Evolutionary conservation across 2,329 filamentous ascomycete species (phyloP).

Genomic region (Neonectria sp.): DNA sequence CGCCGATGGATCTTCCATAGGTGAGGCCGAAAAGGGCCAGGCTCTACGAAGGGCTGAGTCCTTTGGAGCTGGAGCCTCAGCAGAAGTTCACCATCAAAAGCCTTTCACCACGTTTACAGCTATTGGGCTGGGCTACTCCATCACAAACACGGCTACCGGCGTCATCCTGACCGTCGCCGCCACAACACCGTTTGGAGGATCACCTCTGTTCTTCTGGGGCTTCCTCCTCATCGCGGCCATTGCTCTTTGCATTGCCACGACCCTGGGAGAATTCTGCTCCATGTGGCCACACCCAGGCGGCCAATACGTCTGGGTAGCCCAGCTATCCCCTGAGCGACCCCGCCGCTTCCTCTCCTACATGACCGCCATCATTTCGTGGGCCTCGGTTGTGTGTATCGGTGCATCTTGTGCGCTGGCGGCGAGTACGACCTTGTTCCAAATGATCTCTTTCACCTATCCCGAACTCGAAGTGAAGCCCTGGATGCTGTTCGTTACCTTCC

Average conservation of each 20-base stretch:
- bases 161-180: slow-evolving; percentile 40
- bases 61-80: not conserved
- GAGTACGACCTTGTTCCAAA: not conserved
- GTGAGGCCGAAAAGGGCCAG: not conserved
- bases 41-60: not conserved
- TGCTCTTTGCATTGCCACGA: slow-evolving; percentile 44
- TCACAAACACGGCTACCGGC: slow-evolving; percentile 45
- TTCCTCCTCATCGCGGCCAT: slow-evolving; percentile 43
- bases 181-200: slow-evolving; percentile 40
- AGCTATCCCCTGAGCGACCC: slow-evolving; percentile 34
- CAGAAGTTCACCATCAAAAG: not conserved
- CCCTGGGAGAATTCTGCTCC: slow-evolving; percentile 47
- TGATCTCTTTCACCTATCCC: not conserved
- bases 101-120: not conserved
- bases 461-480: slow-evolving; percentile 1
- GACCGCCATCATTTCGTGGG: not conserved
- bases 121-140: slow-evolving; percentile 40
- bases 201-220: slow-evolving; percentile 46
- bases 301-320: slow-evolving; percentile 47
- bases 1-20: not conserved
- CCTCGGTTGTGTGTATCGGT: not conserved
- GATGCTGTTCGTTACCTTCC: slow-evolving; percentile 15
- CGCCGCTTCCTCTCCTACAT: slow-evolving; percentile 41
- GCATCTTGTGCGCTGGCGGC: not conserved
- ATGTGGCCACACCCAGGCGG: slow-evolving; percentile 49